These are phyloP conservation scores for Penicillium fimorum DNA, from an alignment of 495 filamentous ascomycete species.

Conservation along the genomic window DNA sequence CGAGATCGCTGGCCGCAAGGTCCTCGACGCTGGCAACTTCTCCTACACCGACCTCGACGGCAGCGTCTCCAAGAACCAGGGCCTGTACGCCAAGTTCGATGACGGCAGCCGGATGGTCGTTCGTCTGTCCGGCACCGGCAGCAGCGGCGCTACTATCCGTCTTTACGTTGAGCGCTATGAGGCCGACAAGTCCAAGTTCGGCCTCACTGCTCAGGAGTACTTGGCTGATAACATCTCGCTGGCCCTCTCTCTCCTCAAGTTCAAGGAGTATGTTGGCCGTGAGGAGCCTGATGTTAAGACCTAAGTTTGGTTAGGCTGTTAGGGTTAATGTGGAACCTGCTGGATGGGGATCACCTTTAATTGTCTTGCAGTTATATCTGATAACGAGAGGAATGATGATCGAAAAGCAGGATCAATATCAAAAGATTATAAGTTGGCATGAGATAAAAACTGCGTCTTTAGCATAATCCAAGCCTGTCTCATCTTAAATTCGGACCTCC, in stretches of 20 bases:
- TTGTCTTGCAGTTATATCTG: conserved; percentile 10
- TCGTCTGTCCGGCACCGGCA: conserved; percentile 89
- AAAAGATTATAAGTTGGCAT: conserved; percentile 9
- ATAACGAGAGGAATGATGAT: conserved; percentile 15
- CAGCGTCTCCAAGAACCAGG: conserved; percentile 92
- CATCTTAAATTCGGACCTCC: not conserved
- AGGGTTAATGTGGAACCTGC: conserved; percentile 23
- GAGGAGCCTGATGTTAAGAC: conserved; percentile 95
- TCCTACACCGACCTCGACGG: conserved; percentile 96
- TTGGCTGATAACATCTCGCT: conserved; percentile 82
- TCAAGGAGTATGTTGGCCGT: conserved; percentile 85
- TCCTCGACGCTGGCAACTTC: conserved; percentile 90
- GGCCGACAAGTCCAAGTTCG: conserved; percentile 70
- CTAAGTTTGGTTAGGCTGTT: conserved; percentile 40
- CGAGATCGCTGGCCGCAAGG: conserved; percentile 75
- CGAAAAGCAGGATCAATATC: conserved; percentile 18
- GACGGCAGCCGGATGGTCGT: conserved; percentile 94
- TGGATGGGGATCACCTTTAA: conserved; percentile 32
- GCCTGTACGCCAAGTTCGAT: conserved; percentile 90
- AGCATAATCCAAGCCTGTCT: conserved; percentile 8
- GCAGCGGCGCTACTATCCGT: conserved; percentile 91
- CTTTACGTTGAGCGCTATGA: conserved; percentile 95
- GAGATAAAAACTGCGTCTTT: conserved; percentile 2
- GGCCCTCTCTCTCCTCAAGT: conserved; percentile 77
- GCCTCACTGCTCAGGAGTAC: conserved; percentile 85